Conservation (phyloP, 1,139 yeast species). For the Scheffersomyces illinoinensis region DNA sequence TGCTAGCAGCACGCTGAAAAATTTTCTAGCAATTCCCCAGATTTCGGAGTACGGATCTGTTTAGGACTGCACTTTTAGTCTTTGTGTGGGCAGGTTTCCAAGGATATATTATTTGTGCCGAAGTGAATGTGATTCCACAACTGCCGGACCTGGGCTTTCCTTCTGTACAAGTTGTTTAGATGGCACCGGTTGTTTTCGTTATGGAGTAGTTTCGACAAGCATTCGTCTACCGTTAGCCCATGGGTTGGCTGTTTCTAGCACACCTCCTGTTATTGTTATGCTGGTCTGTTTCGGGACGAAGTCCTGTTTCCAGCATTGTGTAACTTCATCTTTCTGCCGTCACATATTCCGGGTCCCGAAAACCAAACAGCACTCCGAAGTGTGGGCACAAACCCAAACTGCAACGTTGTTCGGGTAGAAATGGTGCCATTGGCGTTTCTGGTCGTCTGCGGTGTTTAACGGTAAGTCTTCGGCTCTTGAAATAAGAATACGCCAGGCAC, state of each 20-base stretch:
- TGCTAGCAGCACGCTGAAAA: background rate
- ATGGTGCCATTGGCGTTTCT: background rate
- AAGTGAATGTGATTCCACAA: background rate
- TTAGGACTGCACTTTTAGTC: background rate
- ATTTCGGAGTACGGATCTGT: constrained; percentile 16
- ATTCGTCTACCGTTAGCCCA: background rate
- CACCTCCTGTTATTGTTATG: background rate
- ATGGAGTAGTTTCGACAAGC: background rate
- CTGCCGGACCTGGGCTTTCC: background rate
- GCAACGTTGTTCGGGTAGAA: background rate
- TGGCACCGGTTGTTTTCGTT: background rate
- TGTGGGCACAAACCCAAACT: background rate
- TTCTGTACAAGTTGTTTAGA: background rate
- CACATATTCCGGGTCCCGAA: background rate
- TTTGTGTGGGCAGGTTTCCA: background rate
- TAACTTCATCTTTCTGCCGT: background rate
- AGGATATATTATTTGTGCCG: background rate
- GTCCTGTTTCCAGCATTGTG: background rate
- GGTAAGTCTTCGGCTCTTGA: background rate
- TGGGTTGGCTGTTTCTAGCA: background rate
- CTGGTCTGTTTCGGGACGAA: background rate
- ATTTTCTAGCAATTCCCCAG: constrained; percentile 14
- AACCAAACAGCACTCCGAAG: background rate
- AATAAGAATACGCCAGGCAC: too few species aligned
- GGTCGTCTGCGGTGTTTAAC: background rate